Evolutionary conservation across 176 grass and related monocot genomes (phyloP), one percentile per base, ranked within the genome.

Genomic region (Triticum urartu): DNA sequence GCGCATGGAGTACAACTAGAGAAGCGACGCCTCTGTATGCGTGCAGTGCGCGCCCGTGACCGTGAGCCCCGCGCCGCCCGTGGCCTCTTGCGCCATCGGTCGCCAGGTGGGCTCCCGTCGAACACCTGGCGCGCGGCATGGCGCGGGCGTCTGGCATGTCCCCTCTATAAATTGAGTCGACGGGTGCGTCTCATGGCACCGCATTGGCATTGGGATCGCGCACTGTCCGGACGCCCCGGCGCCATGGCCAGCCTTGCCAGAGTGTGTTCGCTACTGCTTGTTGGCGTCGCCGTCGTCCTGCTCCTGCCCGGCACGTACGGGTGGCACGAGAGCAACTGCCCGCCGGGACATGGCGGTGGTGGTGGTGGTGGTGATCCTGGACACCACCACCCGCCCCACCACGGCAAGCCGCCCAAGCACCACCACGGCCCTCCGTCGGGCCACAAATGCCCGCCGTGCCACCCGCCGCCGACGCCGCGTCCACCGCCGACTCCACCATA

Each of bases 391-490:
- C 75, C 81, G 10, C 80, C 81, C 4, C 63, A 63, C 60, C 91
- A 87, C 43, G 75, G 64, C 54, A 88, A 84, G 86, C 86, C 92
- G 17, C 92, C 92, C 40, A 86, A 83, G 59, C 85, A 91, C 47
- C 80, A 83, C 89, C 73, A 15, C 58, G 77, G 58, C 5, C 83
- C 78, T 14, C 77, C 68, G 58, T 38, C 72, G 24, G 72, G 72
- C 24, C 14, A 13, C 60, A 43, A 47, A 8, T 76, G 54, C 82
- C 88, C 82, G 14, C 72, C 83, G 25, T 76, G 73, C 26, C 73
- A 76, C 48, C 65, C 34, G 68, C 64, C 75, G n/a, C 36, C 63
- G 1, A 34, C 40, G 7, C 78, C 86, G 14, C 50, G 17, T 6
- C 15, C 68, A 9, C 72, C 83, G 12, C 56, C 82, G 1, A 9